A percentile compares a stretch with the other conserved stretches of the same genome.
Evolutionary conservation across 495 filamentous ascomycete genomes (phyloP).

Genomic region (Neurospora sp.): DNA sequence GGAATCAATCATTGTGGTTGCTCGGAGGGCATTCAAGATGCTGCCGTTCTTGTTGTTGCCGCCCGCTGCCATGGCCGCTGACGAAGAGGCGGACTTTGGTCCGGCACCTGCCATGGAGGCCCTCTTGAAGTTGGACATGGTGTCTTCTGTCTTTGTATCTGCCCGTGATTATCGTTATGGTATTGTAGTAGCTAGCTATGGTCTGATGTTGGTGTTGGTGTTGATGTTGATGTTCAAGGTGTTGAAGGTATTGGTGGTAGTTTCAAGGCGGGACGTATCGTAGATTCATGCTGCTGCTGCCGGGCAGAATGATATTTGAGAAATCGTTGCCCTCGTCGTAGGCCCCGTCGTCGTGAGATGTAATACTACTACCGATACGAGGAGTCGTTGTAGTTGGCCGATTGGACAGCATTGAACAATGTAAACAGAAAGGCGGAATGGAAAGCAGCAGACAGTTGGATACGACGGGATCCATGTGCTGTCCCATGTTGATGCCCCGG

Average conservation of each 20-base stretch:
- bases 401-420: not conserved
- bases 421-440: not conserved
- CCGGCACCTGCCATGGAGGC: conserved; percentile 5
- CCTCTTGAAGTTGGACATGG: conserved; percentile 16
- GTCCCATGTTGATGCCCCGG: not conserved
- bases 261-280: not conserved
- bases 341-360: not conserved
- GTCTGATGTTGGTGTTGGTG: not conserved
- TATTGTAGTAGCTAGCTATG: not conserved
- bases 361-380: not conserved
- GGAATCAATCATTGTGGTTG: conserved; percentile 62
- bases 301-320: not conserved
- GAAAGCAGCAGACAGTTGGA: not conserved
- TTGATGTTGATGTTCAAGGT: not conserved
- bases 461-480: not conserved
- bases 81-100: not conserved
- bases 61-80: not conserved
- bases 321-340: not conserved
- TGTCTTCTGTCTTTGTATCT: not conserved
- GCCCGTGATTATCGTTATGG: not conserved
- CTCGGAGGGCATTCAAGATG: conserved; percentile 64
- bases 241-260: not conserved
- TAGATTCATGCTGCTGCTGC: not conserved
- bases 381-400: not conserved
- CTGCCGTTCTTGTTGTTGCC: conserved; percentile 19